phyloP scores from a whole-genome alignment of 2,329 filamentous ascomycete genomes.

The Microcyclospora tardicrescens region DNA sequence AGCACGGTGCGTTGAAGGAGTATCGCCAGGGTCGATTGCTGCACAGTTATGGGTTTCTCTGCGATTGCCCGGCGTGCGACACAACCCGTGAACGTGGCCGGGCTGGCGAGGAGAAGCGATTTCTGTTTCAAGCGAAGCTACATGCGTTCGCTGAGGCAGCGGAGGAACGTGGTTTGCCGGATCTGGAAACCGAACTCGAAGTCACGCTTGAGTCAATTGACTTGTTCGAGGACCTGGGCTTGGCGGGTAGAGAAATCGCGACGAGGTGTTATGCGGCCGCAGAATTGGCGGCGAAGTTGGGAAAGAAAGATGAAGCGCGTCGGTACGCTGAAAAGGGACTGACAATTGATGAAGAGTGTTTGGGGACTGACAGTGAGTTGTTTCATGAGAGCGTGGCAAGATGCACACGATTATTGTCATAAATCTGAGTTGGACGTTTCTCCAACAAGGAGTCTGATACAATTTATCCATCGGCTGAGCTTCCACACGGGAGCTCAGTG shows the following conservation, averaged over 20 bases:
- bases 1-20: constrained; percentile 12
- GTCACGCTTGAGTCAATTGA: constrained; percentile 4
- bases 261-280: constrained; percentile 8
- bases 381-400: constrained; percentile 3
- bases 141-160: constrained; percentile 4
- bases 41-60: constrained; percentile 22
- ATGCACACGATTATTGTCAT: too few relatives aligned
- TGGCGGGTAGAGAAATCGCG: constrained; percentile 7
- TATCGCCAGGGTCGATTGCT: constrained; percentile 7
- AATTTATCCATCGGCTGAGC: too few relatives aligned
- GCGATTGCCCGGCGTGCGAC: constrained; percentile 24
- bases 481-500: too few relatives aligned
- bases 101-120: constrained; percentile 5
- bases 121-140: constrained; percentile 4
- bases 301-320: constrained; percentile 1
- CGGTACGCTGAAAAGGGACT: constrained; percentile 4
- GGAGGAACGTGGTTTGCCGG: neutral
- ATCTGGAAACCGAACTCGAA: constrained; percentile 4
- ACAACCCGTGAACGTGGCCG: constrained; percentile 1
- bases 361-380: constrained; percentile 7
- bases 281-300: constrained; percentile 5
- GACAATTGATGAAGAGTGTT: constrained; percentile 5
- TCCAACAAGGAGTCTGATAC: too few relatives aligned
- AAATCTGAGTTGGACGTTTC: too few relatives aligned
- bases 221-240: constrained; percentile 7